Conservation (phyloP, 176 grass and related monocot genomes). For the Rhynchospora pubera region DNA sequence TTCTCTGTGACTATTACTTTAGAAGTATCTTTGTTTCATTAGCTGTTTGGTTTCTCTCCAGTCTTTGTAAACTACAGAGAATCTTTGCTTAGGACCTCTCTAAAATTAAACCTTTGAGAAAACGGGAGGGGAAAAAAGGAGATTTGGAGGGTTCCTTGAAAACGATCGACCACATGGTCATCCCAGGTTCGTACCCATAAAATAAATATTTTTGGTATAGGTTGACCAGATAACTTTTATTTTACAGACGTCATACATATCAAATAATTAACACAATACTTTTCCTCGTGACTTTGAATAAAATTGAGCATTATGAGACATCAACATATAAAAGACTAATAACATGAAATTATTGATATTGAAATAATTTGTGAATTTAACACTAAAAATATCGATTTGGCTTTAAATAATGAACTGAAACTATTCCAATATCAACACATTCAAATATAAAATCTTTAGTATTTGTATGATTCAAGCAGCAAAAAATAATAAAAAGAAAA, state of each 20-base stretch:
- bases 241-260: neutral
- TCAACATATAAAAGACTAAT: too few species aligned
- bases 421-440: too few species aligned
- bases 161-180: neutral
- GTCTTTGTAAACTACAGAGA: neutral
- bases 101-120: neutral
- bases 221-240: neutral
- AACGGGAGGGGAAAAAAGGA: neutral
- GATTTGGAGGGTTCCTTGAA: neutral
- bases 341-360: too few species aligned
- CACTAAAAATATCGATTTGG: too few species aligned
- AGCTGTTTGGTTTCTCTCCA: neutral
- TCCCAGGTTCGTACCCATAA: neutral
- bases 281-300: neutral
- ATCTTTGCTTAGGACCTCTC: neutral
- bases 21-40: slow-evolving; percentile 12
- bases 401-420: too few species aligned
- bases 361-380: too few species aligned
- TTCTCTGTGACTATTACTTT: slow-evolving; percentile 6
- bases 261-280: neutral
- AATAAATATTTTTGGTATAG: neutral
- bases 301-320: neutral
- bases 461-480: too few species aligned
- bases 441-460: too few species aligned
- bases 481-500: too few species aligned